These are phyloP conservation scores for Leishmania amazonensis DNA, from an alignment of 208 protist genomes.

Conservation along the genomic window DNA sequence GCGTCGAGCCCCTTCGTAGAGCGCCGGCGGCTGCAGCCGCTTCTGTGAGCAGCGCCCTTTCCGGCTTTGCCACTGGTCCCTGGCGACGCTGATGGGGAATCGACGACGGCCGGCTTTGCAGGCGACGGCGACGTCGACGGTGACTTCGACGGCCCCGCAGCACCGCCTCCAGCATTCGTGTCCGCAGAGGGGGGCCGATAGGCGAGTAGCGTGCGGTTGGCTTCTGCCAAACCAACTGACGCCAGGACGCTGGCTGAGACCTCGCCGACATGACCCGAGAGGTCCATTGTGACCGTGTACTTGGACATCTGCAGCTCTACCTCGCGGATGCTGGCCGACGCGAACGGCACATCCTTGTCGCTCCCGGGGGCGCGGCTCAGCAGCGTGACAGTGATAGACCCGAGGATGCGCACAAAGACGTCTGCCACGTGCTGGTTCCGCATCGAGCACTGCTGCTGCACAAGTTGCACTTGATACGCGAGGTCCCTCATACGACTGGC, in stretches of 20 bases:
- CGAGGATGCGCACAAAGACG: slow-evolving; percentile 63
- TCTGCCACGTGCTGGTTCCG: slow-evolving; percentile 58
- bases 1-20: not conserved
- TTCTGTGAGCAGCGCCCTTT: not conserved
- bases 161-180: not conserved
- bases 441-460: slow-evolving; percentile 34
- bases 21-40: not conserved
- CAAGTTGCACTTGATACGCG: slow-evolving; percentile 33
- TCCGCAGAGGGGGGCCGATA: slow-evolving; percentile 11
- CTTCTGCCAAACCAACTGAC: slow-evolving; percentile 37
- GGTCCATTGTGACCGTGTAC: slow-evolving; percentile 67
- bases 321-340: slow-evolving; percentile 42
- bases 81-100: not conserved
- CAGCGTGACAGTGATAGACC: slow-evolving; percentile 54
- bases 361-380: slow-evolving; percentile 52
- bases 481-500: slow-evolving; percentile 18
- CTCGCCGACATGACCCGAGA: slow-evolving; percentile 51
- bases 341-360: slow-evolving; percentile 56
- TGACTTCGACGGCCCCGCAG: not conserved
- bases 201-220: slow-evolving; percentile 51
- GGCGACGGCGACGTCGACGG: slow-evolving; percentile 2
- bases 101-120: too few relatives aligned
- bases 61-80: not conserved
- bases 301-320: slow-evolving; percentile 66
- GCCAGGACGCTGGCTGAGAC: slow-evolving; percentile 48